Conservation (phyloP, 768 basidiomycete genomes). For the Boletus rubroflammeus region DNA sequence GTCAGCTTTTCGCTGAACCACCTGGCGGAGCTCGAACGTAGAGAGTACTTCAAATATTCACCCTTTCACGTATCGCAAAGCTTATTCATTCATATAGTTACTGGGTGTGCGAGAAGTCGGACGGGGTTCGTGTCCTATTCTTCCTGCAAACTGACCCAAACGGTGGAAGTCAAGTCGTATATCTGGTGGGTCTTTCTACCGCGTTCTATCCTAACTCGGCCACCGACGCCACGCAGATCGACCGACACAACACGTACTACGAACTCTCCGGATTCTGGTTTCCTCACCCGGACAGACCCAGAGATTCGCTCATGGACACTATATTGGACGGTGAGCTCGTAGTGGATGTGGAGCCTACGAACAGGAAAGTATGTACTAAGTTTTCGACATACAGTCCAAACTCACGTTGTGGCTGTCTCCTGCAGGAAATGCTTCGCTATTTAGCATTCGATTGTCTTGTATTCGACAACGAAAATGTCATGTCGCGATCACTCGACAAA, state of each 20-base stretch:
- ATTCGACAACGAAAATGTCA: conserved; percentile 80
- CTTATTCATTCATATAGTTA: conserved; percentile 52
- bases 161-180: conserved; percentile 56
- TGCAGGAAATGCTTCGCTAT: conserved; percentile 75
- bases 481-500: conserved; percentile 76
- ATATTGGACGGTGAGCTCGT: conserved; percentile 94
- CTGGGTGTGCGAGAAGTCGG: conserved; percentile 99
- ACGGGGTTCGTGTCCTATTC: conserved; percentile 88
- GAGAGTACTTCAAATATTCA: conserved; percentile 55
- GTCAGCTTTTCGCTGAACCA: conserved; percentile 79
- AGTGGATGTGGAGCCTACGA: conserved; percentile 78
- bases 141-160: conserved; percentile 61
- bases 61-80: not conserved
- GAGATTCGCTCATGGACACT: conserved; percentile 67
- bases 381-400: not conserved
- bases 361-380: conserved; percentile 52
- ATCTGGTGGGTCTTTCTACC: conserved; percentile 56
- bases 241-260: conserved; percentile 89
- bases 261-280: conserved; percentile 76
- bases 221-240: conserved; percentile 57
- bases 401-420: not conserved
- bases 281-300: conserved; percentile 78
- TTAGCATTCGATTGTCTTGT: conserved; percentile 94
- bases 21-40: conserved; percentile 69
- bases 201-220: not conserved